Evolutionary conservation across 768 basidiomycete species (phyloP), one percentile per base, ranked within the genome.

Genomic region (Trametes elegans): DNA sequence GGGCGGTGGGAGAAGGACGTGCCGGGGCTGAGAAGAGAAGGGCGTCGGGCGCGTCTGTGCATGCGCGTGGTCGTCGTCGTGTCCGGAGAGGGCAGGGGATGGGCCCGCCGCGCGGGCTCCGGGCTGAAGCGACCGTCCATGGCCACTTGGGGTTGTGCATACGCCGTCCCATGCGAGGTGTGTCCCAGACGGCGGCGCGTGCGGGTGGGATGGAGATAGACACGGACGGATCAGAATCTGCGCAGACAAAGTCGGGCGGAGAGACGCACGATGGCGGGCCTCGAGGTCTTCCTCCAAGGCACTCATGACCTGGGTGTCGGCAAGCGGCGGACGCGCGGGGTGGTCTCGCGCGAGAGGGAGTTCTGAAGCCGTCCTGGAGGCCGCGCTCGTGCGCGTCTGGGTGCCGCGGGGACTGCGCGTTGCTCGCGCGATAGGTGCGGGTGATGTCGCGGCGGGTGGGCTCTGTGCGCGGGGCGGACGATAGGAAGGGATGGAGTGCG

Each of bases 221-320:
- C 23, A 21, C 26, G 46, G 31, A 14, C 36, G 49, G 49, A 49
- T 49, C 49, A 49, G 49, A 47, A 35, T 3, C n/a, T n/a, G n/a
- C n/a, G n/a, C n/a, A n/a, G n/a, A n/a, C n/a, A n/a, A n/a, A n/a
- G 23, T 19, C n/a, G 47, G 11, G 47, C 18, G 14, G 39, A 14
- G 18, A 40, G n/a, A 36, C 29, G 28, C 36, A 49, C 16, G 49
- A 36, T 11, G 19, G 10, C 11, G 9, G 45, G 29, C 6, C 43
- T 23, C 24, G 10, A 16, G 31, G 35, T n/a, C 18, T 36, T n/a
- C 5, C 16, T 9, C 7, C 7, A 36, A 36, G 35, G 50, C 50
- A 53, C 51, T 36, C 51, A 53, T 53, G 51, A 53, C 51, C 51
- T 35, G 42, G 51, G 24, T 7, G 19, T 16, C 35, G 41, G 40